These are phyloP conservation scores for Colletotrichum orbiculare DNA, from an alignment of 2,329 filamentous ascomycete species.

Conservation along the genomic window DNA sequence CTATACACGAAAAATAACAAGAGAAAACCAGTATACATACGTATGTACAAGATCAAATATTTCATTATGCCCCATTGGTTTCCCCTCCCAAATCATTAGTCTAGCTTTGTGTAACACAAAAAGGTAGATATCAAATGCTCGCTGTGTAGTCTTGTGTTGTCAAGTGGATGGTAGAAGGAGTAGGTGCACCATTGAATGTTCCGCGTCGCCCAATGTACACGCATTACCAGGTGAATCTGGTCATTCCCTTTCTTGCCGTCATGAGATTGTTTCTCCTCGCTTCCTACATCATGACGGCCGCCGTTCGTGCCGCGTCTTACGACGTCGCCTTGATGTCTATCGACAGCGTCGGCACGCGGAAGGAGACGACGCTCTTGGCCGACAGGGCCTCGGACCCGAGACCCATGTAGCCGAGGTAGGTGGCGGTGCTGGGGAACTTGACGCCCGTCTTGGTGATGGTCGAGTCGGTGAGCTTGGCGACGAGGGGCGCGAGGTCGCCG, in stretches of 20 bases:
- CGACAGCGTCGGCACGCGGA: slow-evolving; percentile 53
- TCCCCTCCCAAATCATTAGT: slow-evolving; percentile 29
- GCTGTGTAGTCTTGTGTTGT: slow-evolving; percentile 10
- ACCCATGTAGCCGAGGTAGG: slow-evolving; percentile 63
- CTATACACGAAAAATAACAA: too few relatives aligned
- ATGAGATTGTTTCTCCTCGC: too few relatives aligned
- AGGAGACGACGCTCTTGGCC: slow-evolving; percentile 57
- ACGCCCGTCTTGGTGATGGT: slow-evolving; percentile 40
- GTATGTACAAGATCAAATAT: slow-evolving; percentile 20
- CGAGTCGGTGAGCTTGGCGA: slow-evolving; percentile 50
- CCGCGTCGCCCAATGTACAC: too few relatives aligned
- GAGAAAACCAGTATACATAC: background rate
- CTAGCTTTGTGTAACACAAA: slow-evolving; percentile 11
- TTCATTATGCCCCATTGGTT: slow-evolving; percentile 25
- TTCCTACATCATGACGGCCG: background rate
- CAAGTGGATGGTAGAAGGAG: background rate
- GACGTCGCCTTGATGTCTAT: slow-evolving; percentile 43
- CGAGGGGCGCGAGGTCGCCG: slow-evolving; percentile 58
- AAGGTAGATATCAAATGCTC: slow-evolving; percentile 35
- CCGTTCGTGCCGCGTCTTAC: background rate
- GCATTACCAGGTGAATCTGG: too few relatives aligned
- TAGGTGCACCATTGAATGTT: too few relatives aligned
- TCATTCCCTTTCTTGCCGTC: slow-evolving; percentile 16
- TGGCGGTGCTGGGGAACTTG: slow-evolving; percentile 50
- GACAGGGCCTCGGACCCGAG: slow-evolving; percentile 64